Percentiles rank a stretch among this genome's conserved stretches.
Conservation (phyloP, 768 basidiomycete species). For the Gyrodon lividus region DNA sequence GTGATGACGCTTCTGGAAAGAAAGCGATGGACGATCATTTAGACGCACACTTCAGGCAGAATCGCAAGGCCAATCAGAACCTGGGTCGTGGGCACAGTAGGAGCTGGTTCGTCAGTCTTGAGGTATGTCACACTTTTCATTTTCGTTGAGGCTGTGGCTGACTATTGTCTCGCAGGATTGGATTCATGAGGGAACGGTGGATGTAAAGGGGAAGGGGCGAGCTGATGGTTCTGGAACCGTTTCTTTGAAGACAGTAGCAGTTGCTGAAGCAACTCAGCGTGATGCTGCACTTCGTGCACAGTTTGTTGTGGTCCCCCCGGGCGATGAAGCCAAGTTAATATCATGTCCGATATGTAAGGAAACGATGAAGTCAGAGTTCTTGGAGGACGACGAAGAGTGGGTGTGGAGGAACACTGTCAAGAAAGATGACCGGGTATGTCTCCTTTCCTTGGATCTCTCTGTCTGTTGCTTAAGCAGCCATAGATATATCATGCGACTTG, state of each 20-base stretch:
- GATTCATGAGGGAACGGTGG: slow-evolving; percentile 65
- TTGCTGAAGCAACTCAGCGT: slow-evolving; percentile 66
- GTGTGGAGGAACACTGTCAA: slow-evolving; percentile 91
- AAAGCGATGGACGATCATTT: slow-evolving; percentile 83
- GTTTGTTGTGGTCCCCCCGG: slow-evolving; percentile 87
- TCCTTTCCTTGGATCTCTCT: neutral
- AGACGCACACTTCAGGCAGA: slow-evolving; percentile 96
- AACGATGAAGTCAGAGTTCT: slow-evolving; percentile 82
- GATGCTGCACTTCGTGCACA: slow-evolving; percentile 73
- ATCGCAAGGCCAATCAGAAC: slow-evolving; percentile 76
- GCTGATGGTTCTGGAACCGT: slow-evolving; percentile 49
- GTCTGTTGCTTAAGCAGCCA: slow-evolving; percentile 4
- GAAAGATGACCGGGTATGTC: slow-evolving; percentile 79
- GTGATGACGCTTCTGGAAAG: slow-evolving; percentile 69
- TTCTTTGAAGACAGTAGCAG: slow-evolving; percentile 57
- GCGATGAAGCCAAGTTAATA: slow-evolving; percentile 78
- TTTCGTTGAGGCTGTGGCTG: slow-evolving; percentile 11
- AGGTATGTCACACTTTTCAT: slow-evolving; percentile 52
- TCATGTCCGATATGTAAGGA: slow-evolving; percentile 98
- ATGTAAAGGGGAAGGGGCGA: slow-evolving; percentile 69
- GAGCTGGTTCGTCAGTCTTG: slow-evolving; percentile 82
- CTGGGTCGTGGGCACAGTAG: slow-evolving; percentile 84
- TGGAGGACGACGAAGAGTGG: slow-evolving; percentile 98
- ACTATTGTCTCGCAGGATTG: slow-evolving; percentile 65
- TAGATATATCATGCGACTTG: slow-evolving; percentile 96